Evolutionary conservation across 225 moss, liverwort and hornwort species (phyloP).

Genomic region (Physcomitrium patens): DNA sequence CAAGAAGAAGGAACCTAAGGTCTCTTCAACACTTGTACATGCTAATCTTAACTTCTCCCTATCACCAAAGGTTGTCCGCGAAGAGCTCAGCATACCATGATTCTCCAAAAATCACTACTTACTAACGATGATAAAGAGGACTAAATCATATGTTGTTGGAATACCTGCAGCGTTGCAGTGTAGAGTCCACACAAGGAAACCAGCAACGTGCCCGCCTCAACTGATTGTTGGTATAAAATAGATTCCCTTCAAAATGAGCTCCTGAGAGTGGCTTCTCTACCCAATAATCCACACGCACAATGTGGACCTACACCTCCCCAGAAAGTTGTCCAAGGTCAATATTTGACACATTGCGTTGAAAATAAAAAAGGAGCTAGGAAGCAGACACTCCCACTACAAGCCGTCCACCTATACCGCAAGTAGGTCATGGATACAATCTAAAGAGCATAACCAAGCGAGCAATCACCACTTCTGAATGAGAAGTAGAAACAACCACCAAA

Average conservation of each 20-base stretch:
- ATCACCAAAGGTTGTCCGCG: conserved; percentile 13
- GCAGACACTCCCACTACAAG: conserved; percentile 20
- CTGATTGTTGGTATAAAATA: conserved; percentile 86
- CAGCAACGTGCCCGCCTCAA: conserved; percentile 93
- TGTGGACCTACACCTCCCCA: conserved; percentile 55
- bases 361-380: conserved; percentile 15
- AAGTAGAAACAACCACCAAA: conserved; percentile 37
- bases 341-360: conserved; percentile 7
- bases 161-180: conserved; percentile 90
- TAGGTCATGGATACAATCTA: conserved; percentile 23
- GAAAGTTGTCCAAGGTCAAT: background rate
- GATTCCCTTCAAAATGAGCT: conserved; percentile 75
- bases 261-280: conserved; percentile 85
- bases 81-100: conserved; percentile 12
- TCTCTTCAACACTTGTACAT: background rate
- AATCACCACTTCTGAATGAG: conserved; percentile 47
- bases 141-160: background rate
- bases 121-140: conserved; percentile 8
- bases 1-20: conserved; percentile 1
- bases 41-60: background rate
- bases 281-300: conserved; percentile 91
- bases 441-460: background rate
- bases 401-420: conserved; percentile 13
- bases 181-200: conserved; percentile 99
- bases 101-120: conserved; percentile 10